Conservation (phyloP, 257 asterid genomes). For the Euphrasia confusa region DNA sequence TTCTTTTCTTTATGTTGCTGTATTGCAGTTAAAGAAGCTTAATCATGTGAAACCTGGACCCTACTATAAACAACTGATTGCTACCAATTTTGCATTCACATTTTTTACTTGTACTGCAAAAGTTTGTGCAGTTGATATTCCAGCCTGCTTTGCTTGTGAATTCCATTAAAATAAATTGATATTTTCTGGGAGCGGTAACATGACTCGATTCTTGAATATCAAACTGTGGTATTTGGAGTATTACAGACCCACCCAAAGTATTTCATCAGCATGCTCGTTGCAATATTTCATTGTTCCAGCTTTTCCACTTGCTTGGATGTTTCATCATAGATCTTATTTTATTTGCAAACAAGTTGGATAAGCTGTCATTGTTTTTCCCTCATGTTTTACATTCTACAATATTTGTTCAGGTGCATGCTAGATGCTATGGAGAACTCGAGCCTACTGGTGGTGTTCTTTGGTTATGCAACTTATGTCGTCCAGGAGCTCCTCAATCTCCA, state of each 20-base stretch:
- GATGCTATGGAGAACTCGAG: conserved; percentile 92
- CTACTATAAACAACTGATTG: background rate
- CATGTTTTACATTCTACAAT: conserved; percentile 17
- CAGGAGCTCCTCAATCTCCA: conserved; percentile 80
- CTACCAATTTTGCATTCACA: conserved; percentile 8
- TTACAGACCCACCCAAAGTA: background rate
- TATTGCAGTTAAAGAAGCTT: conserved; percentile 16
- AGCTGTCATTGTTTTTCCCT: conserved; percentile 4
- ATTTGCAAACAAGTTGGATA: background rate
- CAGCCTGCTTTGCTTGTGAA: conserved; percentile 12
- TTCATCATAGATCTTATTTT: conserved; percentile 12
- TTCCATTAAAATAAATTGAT: conserved; percentile 6
- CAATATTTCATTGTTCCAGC: conserved; percentile 14
- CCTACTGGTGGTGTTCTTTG: conserved; percentile 82
- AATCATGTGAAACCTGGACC: conserved; percentile 21
- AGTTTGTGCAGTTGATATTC: conserved; percentile 19
- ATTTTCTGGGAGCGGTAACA: conserved; percentile 10
- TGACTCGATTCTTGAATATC: conserved; percentile 6
- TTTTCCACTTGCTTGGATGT: conserved; percentile 23
- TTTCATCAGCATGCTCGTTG: conserved; percentile 17
- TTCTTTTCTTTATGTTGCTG: background rate
- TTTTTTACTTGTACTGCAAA: conserved; percentile 9
- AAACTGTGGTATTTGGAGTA: conserved; percentile 15
- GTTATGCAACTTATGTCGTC: conserved; percentile 98
- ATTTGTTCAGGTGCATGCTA: conserved; percentile 86